Base-by-base conservation (phyloP, 2,329 filamentous ascomycete species). In the Malbranchea zuffiana region DNA sequence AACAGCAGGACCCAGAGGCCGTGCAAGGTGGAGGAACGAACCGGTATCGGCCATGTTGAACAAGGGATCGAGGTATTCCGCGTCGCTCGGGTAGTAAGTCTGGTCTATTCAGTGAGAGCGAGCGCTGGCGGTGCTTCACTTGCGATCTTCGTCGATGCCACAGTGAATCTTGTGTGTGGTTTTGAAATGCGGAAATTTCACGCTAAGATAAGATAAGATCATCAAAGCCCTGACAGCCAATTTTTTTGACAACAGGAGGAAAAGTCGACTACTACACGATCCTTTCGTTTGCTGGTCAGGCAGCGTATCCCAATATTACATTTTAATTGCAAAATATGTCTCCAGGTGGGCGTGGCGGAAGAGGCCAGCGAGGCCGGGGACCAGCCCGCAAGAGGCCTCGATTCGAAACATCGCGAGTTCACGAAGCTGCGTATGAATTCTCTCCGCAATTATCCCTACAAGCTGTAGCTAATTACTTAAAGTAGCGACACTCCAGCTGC, bases 11-110 rank as follows among this genome's bases (percentile, higher is more conserved):
- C 85, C 86, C 47, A 96, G 72, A 55, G 90, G 90, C 63, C 90
- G 79, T 57, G 88, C 80, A 50, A 98, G 80, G 65, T 98, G 90
- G 56, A 96, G 78, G 71, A 94, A 96, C 47, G 82, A 81, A 62
- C 88, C 82, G 54, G 75, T 72, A 61, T 78, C 67, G 62, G 84
- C 80, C 86, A 93, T 94, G 65, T 56, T 86, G 64, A 66, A 62
- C 61, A 40, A 36, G 35, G 39, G 31, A 41, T 33, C 40, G 40
- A 40, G 37, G 32, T 34, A 37, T 32, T 26, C 26, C 20, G 34
- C 41, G 34, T 16, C 41, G 31, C 23, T 34, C 12, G 26, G n/a
- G 16, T 18, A 17, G 5, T 26, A 20, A 15, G 32, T 6, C 19
- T 25, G 10, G 10, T 6, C 3, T 12, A 20, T 26, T 31, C n/a